Evolutionary conservation across 164 flowering plant species (phyloP).

Genomic region (Warburgia ugandensis): DNA sequence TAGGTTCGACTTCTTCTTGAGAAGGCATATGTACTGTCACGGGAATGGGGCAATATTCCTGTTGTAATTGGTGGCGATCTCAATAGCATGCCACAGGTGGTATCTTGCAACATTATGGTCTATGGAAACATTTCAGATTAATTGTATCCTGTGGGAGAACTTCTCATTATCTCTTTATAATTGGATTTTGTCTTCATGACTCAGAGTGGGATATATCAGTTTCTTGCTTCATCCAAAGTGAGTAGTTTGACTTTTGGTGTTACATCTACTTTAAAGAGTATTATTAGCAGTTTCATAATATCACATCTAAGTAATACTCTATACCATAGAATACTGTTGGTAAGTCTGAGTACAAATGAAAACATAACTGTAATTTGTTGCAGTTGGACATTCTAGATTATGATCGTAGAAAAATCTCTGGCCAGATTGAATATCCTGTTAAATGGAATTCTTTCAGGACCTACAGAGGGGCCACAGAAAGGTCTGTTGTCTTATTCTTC

Average conservation of each 20-base stretch:
- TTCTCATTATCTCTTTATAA: constrained; percentile 1
- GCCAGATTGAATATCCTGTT: constrained; percentile 33
- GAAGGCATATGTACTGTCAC: constrained; percentile 55
- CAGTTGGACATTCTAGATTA: constrained; percentile 58
- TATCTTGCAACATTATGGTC: constrained; percentile 5
- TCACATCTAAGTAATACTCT: too few relatives aligned
- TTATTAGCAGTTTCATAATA: too few relatives aligned
- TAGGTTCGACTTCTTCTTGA: constrained; percentile 64
- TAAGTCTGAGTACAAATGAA: too few relatives aligned
- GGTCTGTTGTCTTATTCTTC: constrained; percentile 18
- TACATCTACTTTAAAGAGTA: too few relatives aligned
- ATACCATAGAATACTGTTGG: too few relatives aligned
- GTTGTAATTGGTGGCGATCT: constrained; percentile 73
- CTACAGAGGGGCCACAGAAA: constrained; percentile 9
- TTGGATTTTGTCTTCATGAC: constrained; percentile 11
- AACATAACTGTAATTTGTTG: constrained; percentile 15
- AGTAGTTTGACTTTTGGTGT: constrained; percentile 17
- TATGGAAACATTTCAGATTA: constrained; percentile 2
- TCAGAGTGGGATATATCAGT: constrained; percentile 84
- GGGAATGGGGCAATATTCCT: constrained; percentile 69
- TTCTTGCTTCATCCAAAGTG: constrained; percentile 71
- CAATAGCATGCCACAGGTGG: constrained; percentile 74
- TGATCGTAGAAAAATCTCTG: constrained; percentile 62
- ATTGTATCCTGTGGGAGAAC: neutral
- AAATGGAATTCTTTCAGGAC: constrained; percentile 12